Percentiles rank a stretch among this genome's conserved stretches.
These are phyloP conservation scores for Irpex sp. DNA, from an alignment of 1,284 basidiomycete species.

Conservation along the genomic window DNA sequence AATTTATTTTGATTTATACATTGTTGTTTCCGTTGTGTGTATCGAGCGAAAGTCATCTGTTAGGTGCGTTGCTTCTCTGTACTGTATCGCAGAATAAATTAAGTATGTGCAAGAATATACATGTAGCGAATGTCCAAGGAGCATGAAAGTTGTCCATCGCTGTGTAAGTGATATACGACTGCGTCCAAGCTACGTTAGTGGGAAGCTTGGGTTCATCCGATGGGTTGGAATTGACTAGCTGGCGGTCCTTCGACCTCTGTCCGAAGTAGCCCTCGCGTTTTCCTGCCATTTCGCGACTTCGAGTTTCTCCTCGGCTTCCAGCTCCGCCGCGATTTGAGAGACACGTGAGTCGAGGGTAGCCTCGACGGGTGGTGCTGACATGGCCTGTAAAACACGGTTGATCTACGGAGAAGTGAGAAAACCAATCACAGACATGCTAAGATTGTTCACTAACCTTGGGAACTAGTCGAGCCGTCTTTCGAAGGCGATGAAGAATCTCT, in stretches of 20 bases:
- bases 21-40: not conserved
- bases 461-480: constrained; percentile 41
- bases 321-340: constrained; percentile 52
- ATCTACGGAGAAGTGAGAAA: constrained; percentile 33
- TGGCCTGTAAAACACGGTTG: constrained; percentile 42
- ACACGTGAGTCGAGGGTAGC: constrained; percentile 40
- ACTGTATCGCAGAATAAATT: no score
- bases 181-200: no score
- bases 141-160: no score
- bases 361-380: constrained; percentile 47
- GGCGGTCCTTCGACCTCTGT: constrained; percentile 8
- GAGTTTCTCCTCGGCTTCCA: constrained; percentile 60
- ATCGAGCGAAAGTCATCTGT: no score
- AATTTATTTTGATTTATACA: not conserved
- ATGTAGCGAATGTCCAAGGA: not conserved
- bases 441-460: constrained; percentile 41
- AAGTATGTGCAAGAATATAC: not conserved
- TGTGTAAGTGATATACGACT: no score
- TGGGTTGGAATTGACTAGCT: constrained; percentile 9
- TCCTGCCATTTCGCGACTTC: constrained; percentile 41
- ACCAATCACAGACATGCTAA: not conserved
- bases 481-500: constrained; percentile 45
- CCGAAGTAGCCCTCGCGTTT: constrained; percentile 6
- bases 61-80: no score
- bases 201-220: no score